Percentiles rank a stretch among this genome's conserved stretches.
Evolutionary conservation across 345 rosid genomes (phyloP).

Genomic region (Citrus inodora): DNA sequence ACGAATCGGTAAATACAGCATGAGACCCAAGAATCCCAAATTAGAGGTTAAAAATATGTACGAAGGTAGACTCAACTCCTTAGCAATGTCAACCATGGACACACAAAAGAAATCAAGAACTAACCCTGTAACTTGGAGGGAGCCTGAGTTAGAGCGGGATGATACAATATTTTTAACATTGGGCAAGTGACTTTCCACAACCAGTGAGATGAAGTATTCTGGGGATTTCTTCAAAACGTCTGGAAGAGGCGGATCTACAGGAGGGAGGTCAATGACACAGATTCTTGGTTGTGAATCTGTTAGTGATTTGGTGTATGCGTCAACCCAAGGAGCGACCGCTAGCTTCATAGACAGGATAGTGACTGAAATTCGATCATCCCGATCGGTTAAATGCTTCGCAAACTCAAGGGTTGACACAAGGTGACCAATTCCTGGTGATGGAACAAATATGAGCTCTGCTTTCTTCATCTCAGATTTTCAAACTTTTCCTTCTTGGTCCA

Average conservation of each 20-base stretch:
- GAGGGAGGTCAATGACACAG: conserved; percentile 32
- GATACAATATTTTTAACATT: conserved; percentile 14
- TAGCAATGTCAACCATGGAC: conserved; percentile 38
- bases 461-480: conserved; percentile 20
- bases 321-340: background rate
- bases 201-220: conserved; percentile 4
- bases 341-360: conserved; percentile 27
- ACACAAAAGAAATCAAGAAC: conserved; percentile 49
- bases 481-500: background rate
- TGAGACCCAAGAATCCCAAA: conserved; percentile 37
- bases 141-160: conserved; percentile 14
- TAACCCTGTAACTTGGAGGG: conserved; percentile 35
- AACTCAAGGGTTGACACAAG: conserved; percentile 43
- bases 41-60: conserved; percentile 38
- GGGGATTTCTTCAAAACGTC: conserved; percentile 17
- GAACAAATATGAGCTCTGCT: conserved; percentile 35
- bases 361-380: conserved; percentile 27
- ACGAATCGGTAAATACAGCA: conserved; percentile 35
- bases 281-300: conserved; percentile 26
- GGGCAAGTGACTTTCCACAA: conserved; percentile 21
- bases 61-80: conserved; percentile 43
- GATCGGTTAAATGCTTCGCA: conserved; percentile 37
- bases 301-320: conserved; percentile 15
- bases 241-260: conserved; percentile 20
- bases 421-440: conserved; percentile 43